Evolutionary conservation across 1,139 yeast species (phyloP), one percentile per base, ranked within the genome.

Genomic region (Zhuliangozyma parablackwelliae): DNA sequence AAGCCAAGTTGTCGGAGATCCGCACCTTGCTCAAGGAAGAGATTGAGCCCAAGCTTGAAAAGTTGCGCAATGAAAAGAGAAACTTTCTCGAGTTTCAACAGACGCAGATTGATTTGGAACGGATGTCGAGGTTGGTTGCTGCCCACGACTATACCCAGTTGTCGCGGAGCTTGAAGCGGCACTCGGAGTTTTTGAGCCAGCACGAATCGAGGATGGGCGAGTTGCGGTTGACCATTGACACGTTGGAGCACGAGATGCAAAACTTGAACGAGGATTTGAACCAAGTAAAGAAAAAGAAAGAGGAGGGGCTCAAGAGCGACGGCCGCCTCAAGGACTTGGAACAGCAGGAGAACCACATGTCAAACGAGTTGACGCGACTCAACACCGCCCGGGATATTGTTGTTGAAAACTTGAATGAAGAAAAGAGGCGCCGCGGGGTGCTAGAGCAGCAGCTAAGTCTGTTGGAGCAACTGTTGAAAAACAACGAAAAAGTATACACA

Each of bases 21-120:
- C 72, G 87, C 48, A 72, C 75, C 30, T 62, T 90, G 38, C 65
- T 92, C 40, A 68, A 69, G 23, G 96, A 90, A 53, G 97, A 92
- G 58, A 90, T 94, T 43, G 96, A 87, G 51, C 98, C 98, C 5
- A 89, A 89, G 54, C 69, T 94, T 35, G 94, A 85, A 40, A 84
- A 83, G 51, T 69, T 90, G 40, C 72, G 95, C 42, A 73, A 75
- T 39, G 96, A 92, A 52, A 90, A 89, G 63, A 75, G 95, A 48
- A 70, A 80, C 25, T 90, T 84, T 53, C 61, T 90, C 35, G 97
- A 90, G 52, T 90, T 73, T 57, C 97, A 92, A 61, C 89, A 86
- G 47, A 78, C 84, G 9, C 92, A 86, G 51, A 72, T 85, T 8
- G 92, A 88, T 49, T 67, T 86, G 44, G 97, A 92, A 57, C 80